Evolutionary conservation across 1,284 basidiomycete genomes (phyloP).

Genomic region (Stereum hirsutum): DNA sequence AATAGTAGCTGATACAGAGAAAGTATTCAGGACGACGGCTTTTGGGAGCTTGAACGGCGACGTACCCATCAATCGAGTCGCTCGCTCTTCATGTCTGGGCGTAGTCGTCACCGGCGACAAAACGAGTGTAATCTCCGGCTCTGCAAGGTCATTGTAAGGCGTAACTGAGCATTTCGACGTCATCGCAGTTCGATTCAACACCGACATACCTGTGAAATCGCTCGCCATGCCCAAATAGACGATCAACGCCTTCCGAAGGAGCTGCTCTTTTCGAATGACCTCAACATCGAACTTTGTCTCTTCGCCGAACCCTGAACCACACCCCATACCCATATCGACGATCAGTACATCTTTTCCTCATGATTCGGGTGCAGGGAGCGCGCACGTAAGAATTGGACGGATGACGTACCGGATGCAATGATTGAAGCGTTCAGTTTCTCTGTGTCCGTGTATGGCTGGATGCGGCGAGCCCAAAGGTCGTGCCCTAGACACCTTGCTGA

Average conservation of each 20-base stretch:
- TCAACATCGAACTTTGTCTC: constrained; percentile 49
- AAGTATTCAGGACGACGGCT: constrained; percentile 4
- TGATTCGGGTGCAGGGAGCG: background rate
- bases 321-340: no score
- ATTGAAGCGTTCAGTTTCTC: constrained; percentile 52
- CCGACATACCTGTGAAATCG: constrained; percentile 49
- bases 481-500: constrained; percentile 70
- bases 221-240: constrained; percentile 60
- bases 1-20: constrained; percentile 41
- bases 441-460: constrained; percentile 63
- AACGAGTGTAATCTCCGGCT: constrained; percentile 59
- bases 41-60: constrained; percentile 5
- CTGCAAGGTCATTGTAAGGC: constrained; percentile 26
- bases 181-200: no score
- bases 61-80: constrained; percentile 30
- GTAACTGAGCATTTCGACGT: background rate
- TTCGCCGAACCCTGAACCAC: constrained; percentile 34
- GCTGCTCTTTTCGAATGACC: constrained; percentile 41
- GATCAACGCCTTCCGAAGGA: constrained; percentile 51
- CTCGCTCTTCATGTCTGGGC: constrained; percentile 35
- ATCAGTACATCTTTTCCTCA: background rate
- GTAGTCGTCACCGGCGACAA: constrained; percentile 50
- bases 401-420: constrained; percentile 40
- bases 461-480: constrained; percentile 46
- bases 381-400: constrained; percentile 14